Evolutionary conservation across 2,329 filamentous ascomycete species (phyloP), one percentile per base, ranked within the genome.

Genomic region (Blastomyces gilchristii): DNA sequence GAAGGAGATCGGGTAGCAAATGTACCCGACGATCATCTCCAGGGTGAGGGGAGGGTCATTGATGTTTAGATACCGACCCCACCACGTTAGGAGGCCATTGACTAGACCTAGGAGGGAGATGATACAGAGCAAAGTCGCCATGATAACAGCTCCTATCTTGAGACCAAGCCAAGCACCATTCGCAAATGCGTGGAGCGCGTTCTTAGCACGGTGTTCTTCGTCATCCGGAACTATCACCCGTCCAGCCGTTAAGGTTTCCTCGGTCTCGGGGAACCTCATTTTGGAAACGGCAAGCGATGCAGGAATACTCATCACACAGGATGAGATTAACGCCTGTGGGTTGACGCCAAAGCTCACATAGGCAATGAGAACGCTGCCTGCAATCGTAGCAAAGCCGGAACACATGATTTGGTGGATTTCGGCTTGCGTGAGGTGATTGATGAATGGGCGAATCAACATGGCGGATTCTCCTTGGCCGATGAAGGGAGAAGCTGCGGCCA

Each of bases 271-370:
- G 74, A 88, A 96, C 63, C 92, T 88, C 70, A 96, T 82, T 79
- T 96, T 96, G 67, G 89, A 93, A 65, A 94, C 87, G 60, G 91
- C 91, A 16, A 97, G 82, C 3, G 91, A 95, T 0, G 91, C 91
- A 0, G 92, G 92, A 67, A 96, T 96, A 69, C 88, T 92, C 92
- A 97, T 97, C 74, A 96, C 91, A 73, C 91, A 96, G 8, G 89
- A 92, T 1, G 90, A 96, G 37, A 96, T 88, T 57, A 97, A 81
- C 2, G 90, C 91, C 74, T 95, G 88, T 0, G 89, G 81, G 74
- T 91, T 94, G 62, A 96, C 81, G 50, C 91, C 91, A 70, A 96
- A 85, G 37, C 81, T 80, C 66, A 96, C 92, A 75, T 96, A 97
- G 16, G 89, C 89, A 37, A 94, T 87, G 47, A 97, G 80, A 14